These are phyloP conservation scores for Hypsizygus marmoreus DNA, from an alignment of 768 basidiomycete genomes.

Conservation along the genomic window DNA sequence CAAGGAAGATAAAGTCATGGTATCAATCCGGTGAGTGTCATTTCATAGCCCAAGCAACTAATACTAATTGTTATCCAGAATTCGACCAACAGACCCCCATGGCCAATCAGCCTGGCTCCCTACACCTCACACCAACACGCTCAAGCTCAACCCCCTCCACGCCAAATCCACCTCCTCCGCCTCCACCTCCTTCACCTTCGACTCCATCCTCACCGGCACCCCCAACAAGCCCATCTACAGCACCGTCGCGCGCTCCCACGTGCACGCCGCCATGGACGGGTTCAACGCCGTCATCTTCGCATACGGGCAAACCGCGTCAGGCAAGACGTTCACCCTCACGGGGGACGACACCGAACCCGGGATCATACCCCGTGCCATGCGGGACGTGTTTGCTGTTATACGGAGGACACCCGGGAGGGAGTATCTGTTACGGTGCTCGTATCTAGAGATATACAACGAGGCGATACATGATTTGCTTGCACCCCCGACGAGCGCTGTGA, in stretches of 20 bases:
- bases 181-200: constrained; percentile 58
- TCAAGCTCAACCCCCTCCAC: constrained; percentile 63
- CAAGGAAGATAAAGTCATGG: constrained; percentile 85
- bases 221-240: constrained; percentile 81
- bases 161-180: constrained; percentile 42
- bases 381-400: constrained; percentile 88
- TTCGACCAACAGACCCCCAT: constrained; percentile 65
- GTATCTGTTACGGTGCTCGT: constrained; percentile 93
- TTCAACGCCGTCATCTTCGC: constrained; percentile 97
- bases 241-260: constrained; percentile 75
- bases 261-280: constrained; percentile 93
- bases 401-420: constrained; percentile 76
- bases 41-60: constrained; percentile 1
- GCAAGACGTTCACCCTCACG: constrained; percentile 57
- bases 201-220: constrained; percentile 75
- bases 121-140: constrained; percentile 42
- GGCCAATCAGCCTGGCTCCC: constrained; percentile 58
- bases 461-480: constrained; percentile 84
- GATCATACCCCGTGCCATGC: constrained; percentile 91
- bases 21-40: constrained; percentile 68
- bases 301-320: constrained; percentile 86
- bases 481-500: constrained; percentile 53
- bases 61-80: constrained; percentile 36
- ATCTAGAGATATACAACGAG: constrained; percentile 98
- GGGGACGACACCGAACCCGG: constrained; percentile 85